Evolutionary conservation across 2,329 filamentous ascomycete species (phyloP), one percentile per base, ranked within the genome.

Genomic region (Lizonia empirigonia): DNA sequence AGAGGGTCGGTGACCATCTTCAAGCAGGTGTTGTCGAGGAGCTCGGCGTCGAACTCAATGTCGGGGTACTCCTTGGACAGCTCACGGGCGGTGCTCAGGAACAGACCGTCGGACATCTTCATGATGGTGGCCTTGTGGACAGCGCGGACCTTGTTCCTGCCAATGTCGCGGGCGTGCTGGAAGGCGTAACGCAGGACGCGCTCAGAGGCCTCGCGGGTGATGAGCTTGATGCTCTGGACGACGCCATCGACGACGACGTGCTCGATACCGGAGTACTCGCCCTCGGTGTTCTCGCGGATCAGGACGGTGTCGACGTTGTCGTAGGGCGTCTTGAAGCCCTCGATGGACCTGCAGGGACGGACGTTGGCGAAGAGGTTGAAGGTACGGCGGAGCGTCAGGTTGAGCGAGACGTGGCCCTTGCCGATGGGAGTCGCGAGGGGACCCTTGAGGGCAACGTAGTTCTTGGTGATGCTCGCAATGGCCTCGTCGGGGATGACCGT

Each of bases 51-150:
- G 75, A 99, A 97, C 80, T 97, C 90, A 71, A 99, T 90, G 67
- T 87, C 82, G 60, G 94, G 94, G 85, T 90, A 99, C 74, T 97
- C 92, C 85, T 96, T 96, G 76, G 91, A 83, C 64, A 99, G 85
- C 56, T 94, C 85, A 65, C 86, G 82, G 66, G 88, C 94, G 58
- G 89, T 91, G 77, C 84, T 89, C 66, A 99, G 85, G 87, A 99
- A 99, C 57, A 99, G 90, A 80, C 94, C 94, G 77, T 99, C 94
- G 74, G 89, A 93, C 90, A 97, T 96, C 87, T 99, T 99, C 94
- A 99, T 99, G 82, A 99, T 99, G 74, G 94, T 97, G 76, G 94
- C 94, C 86, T 99, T 99, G 89, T 99, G 94, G 60, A 97, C 92
- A 54, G 91, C 93, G 72, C 92, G 91, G 71, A 97, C 93, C 89